A percentile compares a stretch with the other conserved stretches of the same genome.
Conservation (phyloP, 2,329 filamentous ascomycete species). For the Xylariales sp. region DNA sequence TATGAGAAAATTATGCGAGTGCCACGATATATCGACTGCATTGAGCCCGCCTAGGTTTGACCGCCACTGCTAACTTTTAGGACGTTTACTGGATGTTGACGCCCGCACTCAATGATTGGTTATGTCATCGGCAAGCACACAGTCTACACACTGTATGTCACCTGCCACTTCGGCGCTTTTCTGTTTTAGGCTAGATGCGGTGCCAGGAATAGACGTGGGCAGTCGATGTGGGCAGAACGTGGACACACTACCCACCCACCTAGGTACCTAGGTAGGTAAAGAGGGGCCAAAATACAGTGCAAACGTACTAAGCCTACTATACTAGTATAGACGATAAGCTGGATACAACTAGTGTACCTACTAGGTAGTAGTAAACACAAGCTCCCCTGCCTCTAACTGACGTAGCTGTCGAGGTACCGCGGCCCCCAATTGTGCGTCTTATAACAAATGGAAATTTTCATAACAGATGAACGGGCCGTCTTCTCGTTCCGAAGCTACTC, state of each 20-base stretch:
- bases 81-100: too few relatives aligned
- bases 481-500: not conserved
- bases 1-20: slow-evolving; percentile 27
- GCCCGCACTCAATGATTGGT: not conserved
- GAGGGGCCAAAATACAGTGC: not conserved
- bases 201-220: not conserved
- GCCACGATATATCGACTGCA: slow-evolving; percentile 22
- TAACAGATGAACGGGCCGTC: not conserved
- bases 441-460: too few relatives aligned
- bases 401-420: not conserved
- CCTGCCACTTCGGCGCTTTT: not conserved
- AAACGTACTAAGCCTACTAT: too few relatives aligned
- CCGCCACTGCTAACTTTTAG: not conserved
- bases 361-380: not conserved
- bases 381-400: slow-evolving; percentile 5
- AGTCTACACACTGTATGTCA: not conserved
- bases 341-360: not conserved
- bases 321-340: not conserved
- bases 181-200: not conserved
- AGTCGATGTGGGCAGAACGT: not conserved
- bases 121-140: not conserved
- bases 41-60: not conserved
- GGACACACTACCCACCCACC: too few relatives aligned
- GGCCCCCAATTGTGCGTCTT: too few relatives aligned
- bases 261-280: too few relatives aligned